Percentiles rank a stretch among this genome's conserved stretches.
These are phyloP conservation scores for Zygosaccharomyces sapae DNA, from an alignment of 1,139 yeast genomes.

Conservation along the genomic window DNA sequence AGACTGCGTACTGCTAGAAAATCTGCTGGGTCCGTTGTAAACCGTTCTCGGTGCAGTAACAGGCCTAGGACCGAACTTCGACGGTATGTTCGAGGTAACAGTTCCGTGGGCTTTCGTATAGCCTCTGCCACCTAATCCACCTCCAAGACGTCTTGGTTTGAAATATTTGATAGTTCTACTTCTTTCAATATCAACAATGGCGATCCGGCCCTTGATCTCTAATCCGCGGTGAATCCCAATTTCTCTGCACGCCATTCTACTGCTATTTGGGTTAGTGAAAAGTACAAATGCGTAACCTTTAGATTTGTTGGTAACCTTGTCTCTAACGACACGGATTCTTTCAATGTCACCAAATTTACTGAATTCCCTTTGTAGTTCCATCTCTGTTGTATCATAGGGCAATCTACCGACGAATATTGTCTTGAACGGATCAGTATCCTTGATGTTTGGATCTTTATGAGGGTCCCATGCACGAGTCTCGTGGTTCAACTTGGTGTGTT, in stretches of 20 bases:
- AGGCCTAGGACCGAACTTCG: slow-evolving; percentile 5
- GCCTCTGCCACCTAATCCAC: slow-evolving; percentile 67
- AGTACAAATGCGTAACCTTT: slow-evolving; percentile 85
- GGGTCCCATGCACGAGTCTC: slow-evolving; percentile 50
- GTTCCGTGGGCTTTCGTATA: slow-evolving; percentile 36
- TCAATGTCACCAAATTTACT: slow-evolving; percentile 68
- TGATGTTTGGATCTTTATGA: slow-evolving; percentile 53
- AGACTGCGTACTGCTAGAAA: slow-evolving; percentile 8
- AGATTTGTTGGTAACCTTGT: slow-evolving; percentile 49
- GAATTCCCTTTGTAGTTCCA: slow-evolving; percentile 63
- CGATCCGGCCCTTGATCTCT: slow-evolving; percentile 48
- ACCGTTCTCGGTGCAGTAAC: slow-evolving; percentile 9
- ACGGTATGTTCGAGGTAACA: background rate
- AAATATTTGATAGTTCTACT: slow-evolving; percentile 72
- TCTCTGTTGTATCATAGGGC: slow-evolving; percentile 61
- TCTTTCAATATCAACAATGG: slow-evolving; percentile 78
- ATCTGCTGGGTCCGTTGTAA: slow-evolving; percentile 16
- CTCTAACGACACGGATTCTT: slow-evolving; percentile 58
- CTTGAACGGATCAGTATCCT: slow-evolving; percentile 64
- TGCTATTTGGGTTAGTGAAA: slow-evolving; percentile 42
- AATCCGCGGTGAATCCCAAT: slow-evolving; percentile 41
- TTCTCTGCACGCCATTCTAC: slow-evolving; percentile 51
- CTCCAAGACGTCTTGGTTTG: slow-evolving; percentile 76
- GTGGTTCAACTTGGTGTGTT: slow-evolving; percentile 31
- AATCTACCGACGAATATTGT: slow-evolving; percentile 78